Percentiles rank a stretch among this genome's conserved stretches.
phyloP scores from a whole-genome alignment of 1,284 basidiomycete species.

The Leccinum fuscescens region DNA sequence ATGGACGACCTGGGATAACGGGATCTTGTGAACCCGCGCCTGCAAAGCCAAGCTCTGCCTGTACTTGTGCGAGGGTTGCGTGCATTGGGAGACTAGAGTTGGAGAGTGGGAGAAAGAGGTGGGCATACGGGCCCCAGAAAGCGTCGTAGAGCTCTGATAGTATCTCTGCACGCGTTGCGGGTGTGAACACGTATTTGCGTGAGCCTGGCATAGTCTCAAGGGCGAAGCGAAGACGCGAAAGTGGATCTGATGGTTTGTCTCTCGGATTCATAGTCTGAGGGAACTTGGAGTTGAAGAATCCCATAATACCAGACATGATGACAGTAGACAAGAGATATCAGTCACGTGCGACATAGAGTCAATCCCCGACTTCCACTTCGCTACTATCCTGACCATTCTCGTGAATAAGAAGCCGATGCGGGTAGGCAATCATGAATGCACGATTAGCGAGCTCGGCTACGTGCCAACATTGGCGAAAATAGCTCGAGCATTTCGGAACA shows the following conservation, averaged over 20 bases:
- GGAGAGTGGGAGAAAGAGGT: constrained; percentile 65
- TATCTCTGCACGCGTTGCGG: constrained; percentile 69
- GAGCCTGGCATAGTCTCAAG: constrained; percentile 78
- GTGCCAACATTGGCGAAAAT: too few relatives aligned
- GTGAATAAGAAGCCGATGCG: too few relatives aligned
- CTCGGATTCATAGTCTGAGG: constrained; percentile 52
- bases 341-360: not conserved
- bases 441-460: too few relatives aligned
- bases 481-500: too few relatives aligned
- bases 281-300: constrained; percentile 49
- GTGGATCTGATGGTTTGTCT: constrained; percentile 53
- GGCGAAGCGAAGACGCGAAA: constrained; percentile 67
- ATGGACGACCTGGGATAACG: constrained; percentile 62
- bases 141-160: constrained; percentile 75
- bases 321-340: not conserved
- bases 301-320: constrained; percentile 43
- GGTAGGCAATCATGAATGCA: too few relatives aligned
- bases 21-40: constrained; percentile 58
- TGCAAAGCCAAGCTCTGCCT: constrained; percentile 52
- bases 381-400: too few relatives aligned
- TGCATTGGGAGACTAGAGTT: constrained; percentile 60
- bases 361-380: too few relatives aligned
- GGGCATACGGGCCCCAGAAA: constrained; percentile 72
- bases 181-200: constrained; percentile 71
- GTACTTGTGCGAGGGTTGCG: constrained; percentile 63